Percentiles rank a stretch among this genome's conserved stretches.
These are phyloP conservation scores for Salvia rosmarinus DNA, from an alignment of 257 asterid genomes.

Conservation along the genomic window DNA sequence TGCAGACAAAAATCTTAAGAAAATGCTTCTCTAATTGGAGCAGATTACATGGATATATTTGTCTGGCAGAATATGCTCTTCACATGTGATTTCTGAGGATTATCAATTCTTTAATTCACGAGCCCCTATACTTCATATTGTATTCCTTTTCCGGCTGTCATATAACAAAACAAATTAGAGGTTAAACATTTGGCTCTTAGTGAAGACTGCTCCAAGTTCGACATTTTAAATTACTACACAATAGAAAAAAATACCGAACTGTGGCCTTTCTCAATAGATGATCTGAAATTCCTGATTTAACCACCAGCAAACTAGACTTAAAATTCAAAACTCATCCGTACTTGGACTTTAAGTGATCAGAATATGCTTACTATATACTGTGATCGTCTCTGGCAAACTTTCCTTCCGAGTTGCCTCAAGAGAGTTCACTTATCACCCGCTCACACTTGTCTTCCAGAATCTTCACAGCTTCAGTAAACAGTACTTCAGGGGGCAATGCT, in stretches of 20 bases:
- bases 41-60: neutral
- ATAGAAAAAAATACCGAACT: neutral
- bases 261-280: neutral
- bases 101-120: conserved; percentile 10
- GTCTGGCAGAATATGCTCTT: neutral
- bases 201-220: neutral
- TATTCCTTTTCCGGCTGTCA: conserved; percentile 18
- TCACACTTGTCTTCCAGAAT: conserved; percentile 87
- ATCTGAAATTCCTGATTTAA: neutral
- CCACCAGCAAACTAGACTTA: neutral
- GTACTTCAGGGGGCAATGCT: conserved; percentile 81
- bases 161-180: neutral
- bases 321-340: neutral
- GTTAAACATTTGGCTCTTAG: neutral
- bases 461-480: conserved; percentile 91
- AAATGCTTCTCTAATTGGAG: conserved; percentile 4
- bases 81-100: conserved; percentile 22
- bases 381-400: neutral
- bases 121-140: neutral
- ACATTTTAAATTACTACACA: neutral
- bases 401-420: conserved; percentile 39
- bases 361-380: neutral
- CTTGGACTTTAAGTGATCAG: neutral
- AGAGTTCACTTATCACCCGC: conserved; percentile 71
- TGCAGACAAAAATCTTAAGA: neutral